These are phyloP conservation scores for Schizosaccharomyces versatilis DNA, from an alignment of 1,139 yeast genomes.

Conservation along the genomic window DNA sequence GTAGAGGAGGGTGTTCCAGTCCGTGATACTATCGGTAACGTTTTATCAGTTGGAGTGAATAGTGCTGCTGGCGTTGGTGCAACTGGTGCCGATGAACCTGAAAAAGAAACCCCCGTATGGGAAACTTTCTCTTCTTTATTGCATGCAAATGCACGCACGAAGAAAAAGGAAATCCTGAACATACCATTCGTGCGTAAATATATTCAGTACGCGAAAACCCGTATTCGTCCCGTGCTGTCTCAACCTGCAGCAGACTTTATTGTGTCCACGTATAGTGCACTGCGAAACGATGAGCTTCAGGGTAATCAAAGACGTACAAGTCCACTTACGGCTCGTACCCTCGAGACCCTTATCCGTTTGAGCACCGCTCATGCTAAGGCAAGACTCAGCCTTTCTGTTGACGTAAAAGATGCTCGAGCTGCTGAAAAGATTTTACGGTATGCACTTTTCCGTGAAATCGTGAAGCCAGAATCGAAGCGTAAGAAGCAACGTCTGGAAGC, in stretches of 20 bases:
- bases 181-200: constrained; percentile 79
- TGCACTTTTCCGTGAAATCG: constrained; percentile 63
- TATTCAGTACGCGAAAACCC: constrained; percentile 78
- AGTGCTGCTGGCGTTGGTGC: constrained; percentile 18
- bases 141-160: constrained; percentile 52
- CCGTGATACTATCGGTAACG: constrained; percentile 40
- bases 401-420: constrained; percentile 55
- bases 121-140: constrained; percentile 66
- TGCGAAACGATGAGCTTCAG: constrained; percentile 61
- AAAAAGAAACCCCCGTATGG: constrained; percentile 36
- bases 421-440: constrained; percentile 72
- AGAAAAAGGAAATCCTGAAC: constrained; percentile 41
- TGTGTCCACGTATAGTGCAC: constrained; percentile 53
- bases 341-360: constrained; percentile 85
- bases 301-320: constrained; percentile 63
- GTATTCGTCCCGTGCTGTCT: constrained; percentile 64
- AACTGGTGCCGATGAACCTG: constrained; percentile 20
- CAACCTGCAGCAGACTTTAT: constrained; percentile 62
- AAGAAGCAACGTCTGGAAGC: constrained; percentile 14
- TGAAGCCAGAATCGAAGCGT: constrained; percentile 18
- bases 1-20: constrained; percentile 85
- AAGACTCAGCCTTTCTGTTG: constrained; percentile 54
- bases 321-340: constrained; percentile 93
- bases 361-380: constrained; percentile 95
- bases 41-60: constrained; percentile 50